Base-by-base conservation (phyloP, 345 rosid species). In the Brassica juncea region DNA sequence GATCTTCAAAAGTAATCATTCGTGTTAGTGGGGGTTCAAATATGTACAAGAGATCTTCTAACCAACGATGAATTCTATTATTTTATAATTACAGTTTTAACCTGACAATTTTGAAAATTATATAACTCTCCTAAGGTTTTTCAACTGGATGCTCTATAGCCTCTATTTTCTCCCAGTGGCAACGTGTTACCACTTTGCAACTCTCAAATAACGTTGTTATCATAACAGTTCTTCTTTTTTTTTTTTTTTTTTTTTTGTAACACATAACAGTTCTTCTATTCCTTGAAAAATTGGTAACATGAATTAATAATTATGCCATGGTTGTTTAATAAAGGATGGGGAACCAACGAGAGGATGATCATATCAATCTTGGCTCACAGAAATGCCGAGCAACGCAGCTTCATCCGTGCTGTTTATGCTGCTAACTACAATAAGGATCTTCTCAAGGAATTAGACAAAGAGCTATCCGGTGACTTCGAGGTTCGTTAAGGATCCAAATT, bases 381-480 rank as follows among this genome's bases (percentile, higher is more conserved):
- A 74, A 89, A 86, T 68, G 90, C 97, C 19, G 81, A 82, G 0
- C 99, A 92, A 32, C 97, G 97, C 78, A 84, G 81, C 71, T 44
- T 71, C 10, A 92, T 94, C 49, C 87, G 89, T 7, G 78, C 84
- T 60, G 71, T 82, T 74, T 94, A 94, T 70, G 80, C 79, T n/a
- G 89, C 89, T 77, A 82, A 85, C 32, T 87, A 91, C 70, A 89
- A 47, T 68, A 90, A 91, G 81, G 94, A 92, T 81, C 97, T 94
- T 60, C 92, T 94, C 31, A 89, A 80, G 47, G 86, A 85, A 9
- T 74, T 94, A n/a, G 89, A 89, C 76, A 61, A 32, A 62, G 98
- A 94, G 54, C 92, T 94, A 8, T 85, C 97, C 0, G 86, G 88
- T 81, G 97, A 94, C 70, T 94, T 94, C 80, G 97, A 92, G 97